phyloP scores from a whole-genome alignment of 2,329 filamentous ascomycete species.

The Cytospora mali region DNA sequence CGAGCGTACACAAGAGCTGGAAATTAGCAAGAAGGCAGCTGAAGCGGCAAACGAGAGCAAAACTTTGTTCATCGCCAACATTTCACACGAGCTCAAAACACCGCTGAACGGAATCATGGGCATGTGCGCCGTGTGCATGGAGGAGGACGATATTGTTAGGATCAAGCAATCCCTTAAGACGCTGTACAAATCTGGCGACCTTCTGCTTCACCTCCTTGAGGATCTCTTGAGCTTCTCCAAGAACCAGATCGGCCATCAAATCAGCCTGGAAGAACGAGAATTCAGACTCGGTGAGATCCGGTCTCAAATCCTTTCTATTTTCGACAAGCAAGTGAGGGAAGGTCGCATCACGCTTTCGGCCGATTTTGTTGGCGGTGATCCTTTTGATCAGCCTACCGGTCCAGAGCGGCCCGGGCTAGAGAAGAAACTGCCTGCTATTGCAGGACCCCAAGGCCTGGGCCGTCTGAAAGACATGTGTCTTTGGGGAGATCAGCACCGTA shows the following conservation, averaged over 20 bases:
- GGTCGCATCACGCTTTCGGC: conserved; percentile 74
- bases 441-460: conserved; percentile 65
- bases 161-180: conserved; percentile 84
- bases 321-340: conserved; percentile 86
- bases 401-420: conserved; percentile 40
- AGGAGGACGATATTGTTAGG: conserved; percentile 76
- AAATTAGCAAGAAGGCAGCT: conserved; percentile 87
- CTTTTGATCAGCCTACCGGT: conserved; percentile 35
- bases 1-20: conserved; percentile 80
- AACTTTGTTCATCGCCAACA: conserved; percentile 96
- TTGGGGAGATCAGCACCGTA: conserved; percentile 90
- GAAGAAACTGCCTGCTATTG: conserved; percentile 54
- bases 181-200: conserved; percentile 82
- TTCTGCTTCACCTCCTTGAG: conserved; percentile 82
- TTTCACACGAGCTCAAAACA: conserved; percentile 85
- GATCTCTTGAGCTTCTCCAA: conserved; percentile 93
- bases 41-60: conserved; percentile 97
- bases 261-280: conserved; percentile 81
- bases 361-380: conserved; percentile 64
- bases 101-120: conserved; percentile 94
- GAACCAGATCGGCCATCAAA: conserved; percentile 86
- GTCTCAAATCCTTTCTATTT: conserved; percentile 81
- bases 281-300: conserved; percentile 84
- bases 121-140: conserved; percentile 92
- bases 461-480: conserved; percentile 82